Conservation (phyloP, 768 basidiomycete genomes). For the Fomitopsis serialis region DNA sequence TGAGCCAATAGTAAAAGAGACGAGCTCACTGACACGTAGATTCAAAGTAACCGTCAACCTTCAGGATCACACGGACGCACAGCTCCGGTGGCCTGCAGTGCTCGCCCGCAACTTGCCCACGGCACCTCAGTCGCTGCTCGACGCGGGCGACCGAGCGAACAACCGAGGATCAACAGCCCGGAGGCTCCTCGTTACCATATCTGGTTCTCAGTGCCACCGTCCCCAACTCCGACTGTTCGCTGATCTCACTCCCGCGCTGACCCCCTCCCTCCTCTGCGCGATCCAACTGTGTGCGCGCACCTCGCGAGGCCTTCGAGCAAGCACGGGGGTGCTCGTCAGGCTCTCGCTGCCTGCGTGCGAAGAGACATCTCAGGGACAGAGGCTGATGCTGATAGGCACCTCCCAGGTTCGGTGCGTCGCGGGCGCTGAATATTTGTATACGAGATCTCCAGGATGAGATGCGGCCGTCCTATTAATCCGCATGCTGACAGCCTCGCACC, state of each 20-base stretch:
- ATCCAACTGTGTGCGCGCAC: too few species aligned
- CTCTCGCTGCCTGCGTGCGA: background rate
- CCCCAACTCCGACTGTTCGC: background rate
- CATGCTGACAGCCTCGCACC: too few species aligned
- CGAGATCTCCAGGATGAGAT: background rate
- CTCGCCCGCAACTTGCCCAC: background rate
- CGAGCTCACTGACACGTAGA: background rate
- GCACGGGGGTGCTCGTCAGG: background rate
- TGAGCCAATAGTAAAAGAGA: slow-evolving; percentile 1
- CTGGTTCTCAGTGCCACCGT: background rate
- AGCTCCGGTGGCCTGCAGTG: background rate
- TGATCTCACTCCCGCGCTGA: background rate
- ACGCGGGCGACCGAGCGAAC: background rate
- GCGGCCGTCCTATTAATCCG: background rate
- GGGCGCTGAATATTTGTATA: background rate
- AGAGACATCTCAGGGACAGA: background rate
- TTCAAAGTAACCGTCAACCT: background rate
- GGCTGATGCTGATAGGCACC: background rate
- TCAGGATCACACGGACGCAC: background rate
- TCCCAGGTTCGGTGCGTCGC: background rate
- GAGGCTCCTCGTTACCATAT: background rate
- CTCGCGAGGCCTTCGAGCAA: too few species aligned
- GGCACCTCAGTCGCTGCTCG: background rate
- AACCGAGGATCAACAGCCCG: background rate
- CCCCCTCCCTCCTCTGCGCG: background rate